Conservation (phyloP, 2,329 filamentous ascomycete genomes). For the Microsporum ferrugineum region DNA sequence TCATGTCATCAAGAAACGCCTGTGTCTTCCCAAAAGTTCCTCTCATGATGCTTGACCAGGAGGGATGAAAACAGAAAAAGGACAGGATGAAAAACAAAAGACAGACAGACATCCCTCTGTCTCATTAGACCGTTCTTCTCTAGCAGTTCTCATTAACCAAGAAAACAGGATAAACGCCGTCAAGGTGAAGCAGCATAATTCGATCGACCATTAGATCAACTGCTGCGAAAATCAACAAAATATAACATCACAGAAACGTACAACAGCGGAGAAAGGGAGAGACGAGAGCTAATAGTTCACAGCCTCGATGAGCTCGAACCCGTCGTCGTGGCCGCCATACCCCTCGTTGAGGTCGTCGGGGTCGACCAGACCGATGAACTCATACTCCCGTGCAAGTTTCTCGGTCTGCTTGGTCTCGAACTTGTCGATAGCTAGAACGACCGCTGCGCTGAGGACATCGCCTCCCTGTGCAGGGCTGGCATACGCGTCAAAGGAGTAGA, state of each 20-base stretch:
- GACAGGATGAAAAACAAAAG: neutral
- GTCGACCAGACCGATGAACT: slow-evolving; percentile 37
- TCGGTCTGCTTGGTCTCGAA: slow-evolving; percentile 51
- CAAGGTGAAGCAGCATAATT: neutral
- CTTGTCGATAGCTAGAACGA: slow-evolving; percentile 47
- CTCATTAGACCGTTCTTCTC: neutral
- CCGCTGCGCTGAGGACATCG: slow-evolving; percentile 46
- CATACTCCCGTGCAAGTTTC: slow-evolving; percentile 52
- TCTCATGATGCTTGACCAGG: slow-evolving; percentile 18
- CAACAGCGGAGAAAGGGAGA: neutral
- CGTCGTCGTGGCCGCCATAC: slow-evolving; percentile 25
- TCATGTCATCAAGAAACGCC: slow-evolving; percentile 22
- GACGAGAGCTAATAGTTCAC: slow-evolving; percentile 18
- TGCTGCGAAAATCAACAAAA: neutral
- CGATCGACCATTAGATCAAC: neutral
- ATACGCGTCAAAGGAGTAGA: slow-evolving; percentile 45
- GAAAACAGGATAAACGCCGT: neutral
- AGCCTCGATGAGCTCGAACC: slow-evolving; percentile 34
- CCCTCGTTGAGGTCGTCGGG: slow-evolving; percentile 29
- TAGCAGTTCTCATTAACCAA: neutral
- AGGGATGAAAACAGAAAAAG: neutral
- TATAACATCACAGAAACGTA: neutral
- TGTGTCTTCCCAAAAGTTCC: slow-evolving; percentile 13
- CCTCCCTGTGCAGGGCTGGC: slow-evolving; percentile 42
- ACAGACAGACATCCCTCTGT: neutral